Evolutionary conservation across 2,329 filamentous ascomycete species (phyloP), one percentile per base, ranked within the genome.

Genomic region (Neofusicoccum ribis): DNA sequence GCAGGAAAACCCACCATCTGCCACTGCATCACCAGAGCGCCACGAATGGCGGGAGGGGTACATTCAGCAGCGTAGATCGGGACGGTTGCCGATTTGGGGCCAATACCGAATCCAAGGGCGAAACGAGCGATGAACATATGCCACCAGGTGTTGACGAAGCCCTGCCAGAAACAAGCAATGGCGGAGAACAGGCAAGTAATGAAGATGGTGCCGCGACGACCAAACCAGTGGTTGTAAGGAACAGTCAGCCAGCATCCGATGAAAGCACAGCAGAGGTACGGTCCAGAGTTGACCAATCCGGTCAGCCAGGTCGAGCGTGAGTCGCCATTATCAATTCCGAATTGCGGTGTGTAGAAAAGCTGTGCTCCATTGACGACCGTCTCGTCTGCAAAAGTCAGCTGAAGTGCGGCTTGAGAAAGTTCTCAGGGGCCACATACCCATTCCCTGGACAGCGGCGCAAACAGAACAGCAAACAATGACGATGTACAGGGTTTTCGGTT

Each of bases 1-100:
- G 37, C 11, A 39, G 11, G 11, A 3, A n/a, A 5, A 23, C 49
- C 50, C n/a, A 66, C 64, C 76, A 90, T 82, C 77, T 93, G 89
- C 91, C 91, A 94, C 68, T 88, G 88, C 91, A 94, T 94, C 68
- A 93, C 90, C 17, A 95, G 81, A 7, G 89, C 90, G 68, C 90
- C 90, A 73, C 90, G 86, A 63, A 92, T 88, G 5, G 79, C 76
- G 1, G 89, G 87, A 0, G 90, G 90, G 0, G 88, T 85, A 65
- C 87, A 91, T 75, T 93, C 91, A 2, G 91, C 90, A 0, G 89
- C 88, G 70, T 91, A 93, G 34, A 93, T 88, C 0, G 91, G 91
- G 1, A 92, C 89, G 0, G 89, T 91, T 0, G 88, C 87, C 20
- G 88, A 87, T 73, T 93, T 93, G 15, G 89, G 84, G 34, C 91